phyloP scores from a whole-genome alignment of 345 rosid species.

The Salix exigua region DNA sequence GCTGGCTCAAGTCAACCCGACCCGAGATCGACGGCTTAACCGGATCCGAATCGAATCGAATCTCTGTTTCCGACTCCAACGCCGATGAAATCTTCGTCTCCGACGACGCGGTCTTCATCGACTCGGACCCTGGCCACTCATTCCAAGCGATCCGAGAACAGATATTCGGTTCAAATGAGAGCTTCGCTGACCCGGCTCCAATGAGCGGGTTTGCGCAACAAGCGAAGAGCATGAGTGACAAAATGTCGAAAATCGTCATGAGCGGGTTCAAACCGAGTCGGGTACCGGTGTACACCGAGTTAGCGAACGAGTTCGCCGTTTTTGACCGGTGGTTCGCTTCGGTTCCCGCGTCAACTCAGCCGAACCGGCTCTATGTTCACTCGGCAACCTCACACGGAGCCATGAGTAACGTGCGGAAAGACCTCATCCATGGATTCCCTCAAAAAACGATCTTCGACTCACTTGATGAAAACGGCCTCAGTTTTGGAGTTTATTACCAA shows the following conservation, averaged over 20 bases:
- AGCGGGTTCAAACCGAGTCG: conserved; percentile 70
- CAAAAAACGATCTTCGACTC: conserved; percentile 92
- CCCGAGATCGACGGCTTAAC: conserved; percentile 86
- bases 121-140: conserved; percentile 98
- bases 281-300: conserved; percentile 68
- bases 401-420: conserved; percentile 75
- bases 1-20: conserved; percentile 87
- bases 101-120: conserved; percentile 73
- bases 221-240: conserved; percentile 62
- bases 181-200: conserved; percentile 44
- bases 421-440: conserved; percentile 84
- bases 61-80: conserved; percentile 55
- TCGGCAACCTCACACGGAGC: conserved; percentile 98
- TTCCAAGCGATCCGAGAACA: conserved; percentile 95
- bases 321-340: conserved; percentile 99
- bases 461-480: conserved; percentile 72
- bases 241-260: conserved; percentile 70
- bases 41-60: conserved; percentile 63
- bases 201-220: conserved; percentile 96
- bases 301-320: conserved; percentile 81
- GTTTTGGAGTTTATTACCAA: conserved; percentile 89
- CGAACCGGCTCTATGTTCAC: conserved; percentile 94
- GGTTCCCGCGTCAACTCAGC: conserved; percentile 96
- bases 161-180: conserved; percentile 77
- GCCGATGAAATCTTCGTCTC: conserved; percentile 56